Evolutionary conservation across 371 early-diverging fungal genomes (phyloP), one percentile per base, ranked within the genome.

Genomic region (Apophysomyces elegans): DNA sequence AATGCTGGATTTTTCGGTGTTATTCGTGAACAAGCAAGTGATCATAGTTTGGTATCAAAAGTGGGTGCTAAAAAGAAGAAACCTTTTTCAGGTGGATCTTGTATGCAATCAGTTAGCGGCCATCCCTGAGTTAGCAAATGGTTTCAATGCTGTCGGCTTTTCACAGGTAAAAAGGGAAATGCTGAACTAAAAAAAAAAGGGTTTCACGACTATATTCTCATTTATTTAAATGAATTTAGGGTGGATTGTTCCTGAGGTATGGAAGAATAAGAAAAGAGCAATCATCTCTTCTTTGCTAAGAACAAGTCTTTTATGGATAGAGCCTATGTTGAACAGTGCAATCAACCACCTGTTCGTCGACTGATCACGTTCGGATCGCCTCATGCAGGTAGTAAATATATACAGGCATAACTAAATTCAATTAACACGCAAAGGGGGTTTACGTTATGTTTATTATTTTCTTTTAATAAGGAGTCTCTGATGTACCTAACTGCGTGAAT

Each of bases 101-200:
- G 90, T 90, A 0, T 92, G 92, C 64, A 59, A 80, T 4, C 81
- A 89, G 59, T 70, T 94, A 44, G 61, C 73, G 2, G 66, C 41
- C 12, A 81, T 90, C 37, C 72, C 75, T 5, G 84, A 88, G 58
- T 85, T 96, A 11, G 32, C 70, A 21, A 62, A 78, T 56, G 96
- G 95, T 0, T 95, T 94, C 76, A 92, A 97, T 74, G 92, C 93
- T 32, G 80, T 98, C 59, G 98, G 98, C n/a, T 96, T 98, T 77
- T 96, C 96, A 5, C 98, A 97, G 73, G 89, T 83, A 69, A 68
- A 62, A 46, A 59, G 61, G 57, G 59, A 39, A 21, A 56, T 43
- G 58, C 36, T 45, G 50, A 66, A 44, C 36, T 50, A 16, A 14
- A 7, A 26, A 26, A 26, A 26, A 26, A 26, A 26, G 32, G 32